A percentile compares a stretch with the other conserved stretches of the same genome.
Evolutionary conservation across 2,329 filamentous ascomycete genomes (phyloP).

Genomic region (Penicillium corylophilum): DNA sequence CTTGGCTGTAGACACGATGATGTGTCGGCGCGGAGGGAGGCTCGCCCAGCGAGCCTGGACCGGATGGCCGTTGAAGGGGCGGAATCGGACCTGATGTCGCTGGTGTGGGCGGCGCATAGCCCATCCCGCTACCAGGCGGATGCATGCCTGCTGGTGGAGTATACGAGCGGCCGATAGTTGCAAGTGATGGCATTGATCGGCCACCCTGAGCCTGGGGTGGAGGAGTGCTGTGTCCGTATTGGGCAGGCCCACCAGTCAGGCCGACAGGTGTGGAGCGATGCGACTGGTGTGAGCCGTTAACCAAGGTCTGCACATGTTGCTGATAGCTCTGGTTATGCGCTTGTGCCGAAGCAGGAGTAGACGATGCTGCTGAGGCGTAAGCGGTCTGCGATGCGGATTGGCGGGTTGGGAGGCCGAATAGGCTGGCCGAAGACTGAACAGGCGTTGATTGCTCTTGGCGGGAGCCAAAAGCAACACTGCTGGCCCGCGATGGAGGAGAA

Average conservation of each 20-base stretch:
- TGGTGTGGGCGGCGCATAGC: constrained; percentile 29
- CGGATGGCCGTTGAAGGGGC: constrained; percentile 28
- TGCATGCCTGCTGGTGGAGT: constrained; percentile 40
- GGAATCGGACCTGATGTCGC: constrained; percentile 23
- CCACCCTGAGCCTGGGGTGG: constrained; percentile 31
- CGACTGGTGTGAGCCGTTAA: constrained; percentile 34
- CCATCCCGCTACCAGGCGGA: constrained; percentile 30
- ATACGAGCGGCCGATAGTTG: constrained; percentile 37
- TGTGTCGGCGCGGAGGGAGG: constrained; percentile 27
- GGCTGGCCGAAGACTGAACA: constrained; percentile 29
- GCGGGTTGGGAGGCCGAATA: constrained; percentile 31
- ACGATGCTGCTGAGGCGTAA: constrained; percentile 27
- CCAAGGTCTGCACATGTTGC: constrained; percentile 40
- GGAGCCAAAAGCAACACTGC: constrained; percentile 29
- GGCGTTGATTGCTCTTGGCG: constrained; percentile 34
- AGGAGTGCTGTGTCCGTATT: constrained; percentile 37
- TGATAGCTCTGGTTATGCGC: constrained; percentile 35
- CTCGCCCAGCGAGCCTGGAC: constrained; percentile 25
- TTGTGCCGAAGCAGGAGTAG: constrained; percentile 25
- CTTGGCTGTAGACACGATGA: constrained; percentile 41
- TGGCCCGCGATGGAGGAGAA: constrained; percentile 34
- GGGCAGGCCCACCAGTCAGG: constrained; percentile 23
- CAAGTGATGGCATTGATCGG: constrained; percentile 27
- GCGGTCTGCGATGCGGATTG: constrained; percentile 26
- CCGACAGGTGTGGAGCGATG: constrained; percentile 35